phyloP scores from a whole-genome alignment of 2,329 filamentous ascomycete species.

The Neopestalotiopsis sp. region DNA sequence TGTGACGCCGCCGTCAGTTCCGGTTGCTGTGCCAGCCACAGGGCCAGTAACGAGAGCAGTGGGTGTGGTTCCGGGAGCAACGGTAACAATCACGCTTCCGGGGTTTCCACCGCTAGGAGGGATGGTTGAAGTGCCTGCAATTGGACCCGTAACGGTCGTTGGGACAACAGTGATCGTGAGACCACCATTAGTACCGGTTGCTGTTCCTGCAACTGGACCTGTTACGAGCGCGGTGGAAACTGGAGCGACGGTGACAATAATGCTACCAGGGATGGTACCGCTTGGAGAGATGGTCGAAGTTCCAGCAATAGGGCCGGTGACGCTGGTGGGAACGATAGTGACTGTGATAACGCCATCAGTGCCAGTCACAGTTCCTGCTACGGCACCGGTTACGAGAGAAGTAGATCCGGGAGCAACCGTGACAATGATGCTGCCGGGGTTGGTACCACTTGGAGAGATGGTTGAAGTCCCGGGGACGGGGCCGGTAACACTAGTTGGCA shows the following conservation, averaged over 20 bases:
- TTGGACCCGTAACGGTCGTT: too few relatives aligned
- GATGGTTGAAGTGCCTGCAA: too few relatives aligned
- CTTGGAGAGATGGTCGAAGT: not conserved
- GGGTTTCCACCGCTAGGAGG: too few relatives aligned
- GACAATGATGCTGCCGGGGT: not conserved
- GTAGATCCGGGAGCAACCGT: not conserved
- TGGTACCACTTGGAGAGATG: not conserved
- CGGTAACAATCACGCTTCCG: too few relatives aligned
- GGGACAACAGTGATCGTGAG: too few relatives aligned
- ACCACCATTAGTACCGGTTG: not conserved
- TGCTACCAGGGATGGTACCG: too few relatives aligned
- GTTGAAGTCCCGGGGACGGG: not conserved
- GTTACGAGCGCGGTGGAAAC: too few relatives aligned
- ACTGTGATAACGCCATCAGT: not conserved
- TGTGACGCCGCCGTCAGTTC: not conserved
- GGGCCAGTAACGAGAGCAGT: not conserved
- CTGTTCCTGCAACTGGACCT: not conserved
- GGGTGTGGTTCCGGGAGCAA: too few relatives aligned
- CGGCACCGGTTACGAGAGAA: not conserved
- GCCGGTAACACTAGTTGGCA: not conserved
- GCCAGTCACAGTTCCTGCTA: not conserved
- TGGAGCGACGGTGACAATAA: not conserved
- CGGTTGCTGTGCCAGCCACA: not conserved
- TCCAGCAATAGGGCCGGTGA: not conserved
- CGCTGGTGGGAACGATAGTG: not conserved